Base-by-base conservation (phyloP, 164 flowering plant genomes). In the Vitis rotundifolia region DNA sequence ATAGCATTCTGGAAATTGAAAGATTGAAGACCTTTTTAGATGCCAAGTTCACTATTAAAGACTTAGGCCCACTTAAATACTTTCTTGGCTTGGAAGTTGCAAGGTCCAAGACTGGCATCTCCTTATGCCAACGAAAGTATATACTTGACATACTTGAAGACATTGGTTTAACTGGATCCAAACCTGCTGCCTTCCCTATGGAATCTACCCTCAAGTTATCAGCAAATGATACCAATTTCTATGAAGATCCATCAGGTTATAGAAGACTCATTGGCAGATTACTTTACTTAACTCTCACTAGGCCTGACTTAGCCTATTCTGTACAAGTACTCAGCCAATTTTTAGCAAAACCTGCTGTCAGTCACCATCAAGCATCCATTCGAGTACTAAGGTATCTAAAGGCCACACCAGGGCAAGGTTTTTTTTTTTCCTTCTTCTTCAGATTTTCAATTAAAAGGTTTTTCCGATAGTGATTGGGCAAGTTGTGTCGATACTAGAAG, bases 41-140 rank as follows among this genome's bases (percentile, higher is more conserved):
- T 1, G 1, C 11, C 9, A 22, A 62, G 12, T 70, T 70, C 31
- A 48, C 47, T 0, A 62, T 70, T 48, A 70, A 70, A 26, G 63
- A 64, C 3, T 28, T 71, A 13, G 74, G 68, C 2, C 9, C 4
- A 26, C 19, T 55, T 6, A 71, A 48, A 44, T 71, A 71, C 13
- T 71, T 71, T 56, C 31, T 63, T 54, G 63, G 68, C 11, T 55
- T 71, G 13, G 68, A 71, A 48, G 13, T 71, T 13, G 68, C 68
- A 18, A 1, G 18, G 1, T 71, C 68, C 1, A 71, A 49, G 8
- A 49, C 56, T 22, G 63, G 68, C 1, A 26, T 71, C 1, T 55
- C 49, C 15, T 13, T 70, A 0, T 31, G 50, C 6, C 68, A 63
- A 64, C 8, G 49, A 3, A 71, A 71, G 6, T 64, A 71, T 64